Conservation (phyloP, 2,329 filamentous ascomycete genomes). For the Exophiala aquamarina region DNA sequence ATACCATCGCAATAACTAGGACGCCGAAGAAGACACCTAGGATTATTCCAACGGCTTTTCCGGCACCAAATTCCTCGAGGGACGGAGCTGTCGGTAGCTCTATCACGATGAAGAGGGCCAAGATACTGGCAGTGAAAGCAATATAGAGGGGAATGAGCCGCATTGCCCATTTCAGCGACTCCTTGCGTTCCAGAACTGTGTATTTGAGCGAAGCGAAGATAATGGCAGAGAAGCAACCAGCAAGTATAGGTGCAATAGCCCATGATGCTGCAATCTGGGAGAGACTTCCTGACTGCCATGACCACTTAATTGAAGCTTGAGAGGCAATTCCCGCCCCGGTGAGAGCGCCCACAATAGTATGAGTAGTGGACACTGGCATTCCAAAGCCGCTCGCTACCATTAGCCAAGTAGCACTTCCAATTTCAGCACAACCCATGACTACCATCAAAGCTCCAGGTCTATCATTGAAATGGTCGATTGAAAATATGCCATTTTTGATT, state of each 20-base stretch:
- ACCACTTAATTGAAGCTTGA: conserved; percentile 38
- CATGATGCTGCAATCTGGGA: conserved; percentile 51
- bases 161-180: conserved; percentile 52
- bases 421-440: conserved; percentile 38
- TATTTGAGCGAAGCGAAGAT: conserved; percentile 53
- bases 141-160: conserved; percentile 51
- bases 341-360: conserved; percentile 41
- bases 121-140: conserved; percentile 48
- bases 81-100: conserved; percentile 38
- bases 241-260: conserved; percentile 51
- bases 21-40: conserved; percentile 36
- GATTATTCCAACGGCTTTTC: conserved; percentile 32
- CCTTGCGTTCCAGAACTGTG: conserved; percentile 48
- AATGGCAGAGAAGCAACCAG: conserved; percentile 48
- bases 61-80: conserved; percentile 33
- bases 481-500: conserved; percentile 47
- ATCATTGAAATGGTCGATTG: conserved; percentile 37
- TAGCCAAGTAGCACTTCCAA: conserved; percentile 40
- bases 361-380: conserved; percentile 43
- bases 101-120: conserved; percentile 60
- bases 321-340: conserved; percentile 35
- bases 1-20: conserved; percentile 33
- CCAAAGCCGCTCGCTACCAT: conserved; percentile 37
- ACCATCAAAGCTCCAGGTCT: conserved; percentile 40
- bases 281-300: conserved; percentile 45